Evolutionary conservation across 1,284 basidiomycete species (phyloP), one percentile per base, ranked within the genome.

Genomic region (Porodaedalea pini): DNA sequence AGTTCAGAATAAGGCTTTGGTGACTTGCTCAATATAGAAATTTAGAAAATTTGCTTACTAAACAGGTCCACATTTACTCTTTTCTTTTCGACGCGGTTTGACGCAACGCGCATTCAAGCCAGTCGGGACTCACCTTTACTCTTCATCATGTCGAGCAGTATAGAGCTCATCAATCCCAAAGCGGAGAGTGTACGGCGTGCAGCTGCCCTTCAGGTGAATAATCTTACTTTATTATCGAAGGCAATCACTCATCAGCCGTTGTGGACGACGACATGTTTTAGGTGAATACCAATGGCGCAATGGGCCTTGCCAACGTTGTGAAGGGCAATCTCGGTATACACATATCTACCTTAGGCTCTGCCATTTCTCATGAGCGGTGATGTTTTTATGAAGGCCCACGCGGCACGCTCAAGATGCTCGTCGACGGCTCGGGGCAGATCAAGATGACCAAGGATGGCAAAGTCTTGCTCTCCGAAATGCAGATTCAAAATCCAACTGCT

Each of bases 361-460:
- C n/a, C 15, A 39, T 25, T 23, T 11, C 17, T 8, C 13, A 8
- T 13, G 40, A 49, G 7, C 44, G n/a, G 13, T 58, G 59, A 66
- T 60, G 60, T 60, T 58, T 51, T 59, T 49, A 29, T 57, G 58
- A 61, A 96, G 94, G 94, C 47, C 94, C 94, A 17, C 78, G 94
- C 73, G 94, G 95, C 61, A 98, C 96, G 2, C 84, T 98, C 65
- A 99, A 99, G 80, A 98, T 99, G 95, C 86, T 99, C 47, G 97
- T 99, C 48, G 97, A 99, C 73, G 97, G 97, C 59, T 82, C 95
- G n/a, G 97, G 97, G 13, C 94, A 97, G 78, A 95, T 99, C 74
- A 99, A 98, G 82, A 97, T 99, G 92, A 99, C 97, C 66, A 99
- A 99, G 79, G 97, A 99, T 70, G 97, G 97, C 66, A 99, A 99